These are phyloP conservation scores for Xerocomellus dryophilus DNA, from an alignment of 768 basidiomycete species.

Conservation along the genomic window DNA sequence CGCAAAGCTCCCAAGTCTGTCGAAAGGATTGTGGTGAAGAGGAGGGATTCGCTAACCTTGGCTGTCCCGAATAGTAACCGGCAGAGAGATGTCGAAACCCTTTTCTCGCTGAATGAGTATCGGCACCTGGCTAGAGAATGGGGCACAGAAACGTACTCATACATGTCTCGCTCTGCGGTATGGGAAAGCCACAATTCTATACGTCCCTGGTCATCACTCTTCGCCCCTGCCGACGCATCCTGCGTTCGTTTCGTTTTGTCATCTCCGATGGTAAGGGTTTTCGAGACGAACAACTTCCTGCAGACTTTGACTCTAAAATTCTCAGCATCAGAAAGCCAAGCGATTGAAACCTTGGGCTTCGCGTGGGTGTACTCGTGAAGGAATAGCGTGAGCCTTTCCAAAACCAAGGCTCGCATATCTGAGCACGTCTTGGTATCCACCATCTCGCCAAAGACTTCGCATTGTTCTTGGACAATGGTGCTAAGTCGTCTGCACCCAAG, in stretches of 20 bases:
- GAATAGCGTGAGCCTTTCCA: background rate
- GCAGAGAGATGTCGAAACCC: background rate
- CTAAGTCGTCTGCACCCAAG: constrained; percentile 1
- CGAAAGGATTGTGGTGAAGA: background rate
- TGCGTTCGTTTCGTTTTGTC: background rate
- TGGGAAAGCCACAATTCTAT: constrained; percentile 2
- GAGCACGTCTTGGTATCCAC: background rate
- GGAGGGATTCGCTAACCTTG: background rate
- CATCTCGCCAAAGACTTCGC: background rate
- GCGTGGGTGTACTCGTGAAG: background rate
- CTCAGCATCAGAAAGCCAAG: background rate
- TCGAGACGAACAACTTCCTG: background rate
- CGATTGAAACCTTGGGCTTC: background rate
- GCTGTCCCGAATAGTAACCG: background rate
- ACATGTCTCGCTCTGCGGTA: background rate
- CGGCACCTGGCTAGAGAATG: too few relatives aligned
- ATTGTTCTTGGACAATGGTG: background rate
- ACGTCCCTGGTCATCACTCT: background rate
- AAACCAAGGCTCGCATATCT: background rate
- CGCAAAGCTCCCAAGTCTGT: background rate
- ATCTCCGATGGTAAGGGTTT: background rate
- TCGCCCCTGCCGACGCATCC: background rate
- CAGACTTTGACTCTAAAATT: background rate
- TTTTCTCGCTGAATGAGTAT: background rate
- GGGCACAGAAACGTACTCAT: background rate